These are phyloP conservation scores for Apiospora pterosperma DNA, from an alignment of 2,329 filamentous ascomycete genomes.

Conservation along the genomic window DNA sequence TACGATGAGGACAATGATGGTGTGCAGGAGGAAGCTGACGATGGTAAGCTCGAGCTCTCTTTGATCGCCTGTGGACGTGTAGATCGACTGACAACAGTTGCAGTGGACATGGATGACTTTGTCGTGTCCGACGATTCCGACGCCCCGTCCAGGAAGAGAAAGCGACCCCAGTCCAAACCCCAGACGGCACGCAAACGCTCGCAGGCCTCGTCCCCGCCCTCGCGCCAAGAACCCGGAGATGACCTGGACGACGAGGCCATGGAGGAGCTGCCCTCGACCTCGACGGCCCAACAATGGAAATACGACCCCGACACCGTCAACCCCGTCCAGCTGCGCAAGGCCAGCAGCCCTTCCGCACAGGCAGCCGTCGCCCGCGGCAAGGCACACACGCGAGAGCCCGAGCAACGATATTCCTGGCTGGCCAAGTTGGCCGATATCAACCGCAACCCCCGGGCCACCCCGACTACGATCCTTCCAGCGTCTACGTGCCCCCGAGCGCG, in stretches of 20 bases:
- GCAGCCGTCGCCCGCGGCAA: constrained; percentile 53
- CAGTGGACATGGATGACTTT: constrained; percentile 79
- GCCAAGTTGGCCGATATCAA: constrained; percentile 84
- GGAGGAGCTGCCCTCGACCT: constrained; percentile 56
- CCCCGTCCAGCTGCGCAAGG: constrained; percentile 22
- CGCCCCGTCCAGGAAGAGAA: constrained; percentile 69
- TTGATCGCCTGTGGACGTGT: neutral
- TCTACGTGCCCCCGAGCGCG: constrained; percentile 82
- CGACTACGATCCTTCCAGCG: constrained; percentile 85
- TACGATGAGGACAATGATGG: constrained; percentile 62
- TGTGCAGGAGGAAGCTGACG: constrained; percentile 51
- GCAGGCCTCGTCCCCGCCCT: constrained; percentile 46
- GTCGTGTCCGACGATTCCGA: constrained; percentile 85
- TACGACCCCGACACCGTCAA: constrained; percentile 49
- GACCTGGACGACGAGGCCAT: constrained; percentile 47
- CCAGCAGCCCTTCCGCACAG: constrained; percentile 23
- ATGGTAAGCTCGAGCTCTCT: neutral
- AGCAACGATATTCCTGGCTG: constrained; percentile 86
- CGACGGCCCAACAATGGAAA: constrained; percentile 81
- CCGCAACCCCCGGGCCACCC: constrained; percentile 72
- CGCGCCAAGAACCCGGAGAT: constrained; percentile 29
- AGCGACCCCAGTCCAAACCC: constrained; percentile 55
- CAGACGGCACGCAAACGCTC: constrained; percentile 59
- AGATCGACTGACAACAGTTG: constrained; percentile 9
- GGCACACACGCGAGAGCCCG: constrained; percentile 77